Conservation (phyloP, 2,329 filamentous ascomycete genomes). For the Hypoxylon sp. region DNA sequence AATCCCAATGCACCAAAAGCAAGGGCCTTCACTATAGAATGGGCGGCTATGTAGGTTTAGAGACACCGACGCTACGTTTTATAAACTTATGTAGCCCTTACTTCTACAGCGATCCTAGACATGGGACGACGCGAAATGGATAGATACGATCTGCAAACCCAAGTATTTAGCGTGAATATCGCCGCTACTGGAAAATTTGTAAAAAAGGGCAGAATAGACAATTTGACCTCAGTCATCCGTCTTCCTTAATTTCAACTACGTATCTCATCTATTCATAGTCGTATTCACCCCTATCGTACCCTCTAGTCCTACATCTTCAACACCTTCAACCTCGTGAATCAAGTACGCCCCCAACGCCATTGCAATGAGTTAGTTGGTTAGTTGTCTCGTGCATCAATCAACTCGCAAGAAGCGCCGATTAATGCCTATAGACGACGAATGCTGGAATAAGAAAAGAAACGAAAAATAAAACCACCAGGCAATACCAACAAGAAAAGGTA, state of each 20-base stretch:
- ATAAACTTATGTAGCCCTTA: neutral
- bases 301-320: slow-evolving; percentile 15
- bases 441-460: slow-evolving; percentile 2
- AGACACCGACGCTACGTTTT: neutral
- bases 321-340: neutral
- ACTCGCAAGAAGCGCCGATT: slow-evolving; percentile 11
- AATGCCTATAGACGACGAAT: slow-evolving; percentile 14
- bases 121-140: neutral
- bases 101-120: neutral
- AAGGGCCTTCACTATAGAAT: slow-evolving; percentile 88
- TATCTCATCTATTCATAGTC: slow-evolving; percentile 10
- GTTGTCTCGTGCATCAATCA: slow-evolving; percentile 5
- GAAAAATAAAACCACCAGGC: too few relatives aligned
- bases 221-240: neutral
- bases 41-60: slow-evolving; percentile 84
- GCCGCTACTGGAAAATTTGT: too few relatives aligned
- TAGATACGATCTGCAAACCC: neutral
- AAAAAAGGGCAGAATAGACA: neutral
- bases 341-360: slow-evolving; percentile 13
- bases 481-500: too few relatives aligned
- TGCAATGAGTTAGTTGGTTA: slow-evolving; percentile 21
- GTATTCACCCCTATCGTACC: slow-evolving; percentile 12
- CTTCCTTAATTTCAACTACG: neutral
- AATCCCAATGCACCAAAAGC: slow-evolving; percentile 59
- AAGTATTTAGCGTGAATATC: neutral